phyloP scores from a whole-genome alignment of 805 yeast genomes.

The Lipomyces spencermartinsiae region DNA sequence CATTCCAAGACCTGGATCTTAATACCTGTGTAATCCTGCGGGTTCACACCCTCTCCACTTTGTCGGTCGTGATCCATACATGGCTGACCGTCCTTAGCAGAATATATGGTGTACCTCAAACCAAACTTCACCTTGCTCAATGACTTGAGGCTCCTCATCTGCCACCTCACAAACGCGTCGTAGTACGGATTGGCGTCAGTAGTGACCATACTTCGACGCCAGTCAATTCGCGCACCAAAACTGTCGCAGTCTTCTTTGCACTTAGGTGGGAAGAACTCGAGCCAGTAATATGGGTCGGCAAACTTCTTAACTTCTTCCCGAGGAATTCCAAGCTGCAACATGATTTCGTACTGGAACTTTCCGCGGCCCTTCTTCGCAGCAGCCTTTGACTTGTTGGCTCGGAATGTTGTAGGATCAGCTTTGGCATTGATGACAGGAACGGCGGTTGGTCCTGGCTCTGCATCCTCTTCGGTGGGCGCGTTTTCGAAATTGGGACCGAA shows the following conservation, averaged over 20 bases:
- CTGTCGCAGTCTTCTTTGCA: constrained; percentile 78
- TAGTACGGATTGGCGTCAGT: constrained; percentile 95
- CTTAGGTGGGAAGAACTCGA: constrained; percentile 87
- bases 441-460: constrained; percentile 46
- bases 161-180: constrained; percentile 96
- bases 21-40: constrained; percentile 94
- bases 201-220: constrained; percentile 96
- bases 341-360: constrained; percentile 93
- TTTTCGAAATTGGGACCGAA: constrained; percentile 79
- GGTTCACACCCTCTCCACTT: constrained; percentile 95
- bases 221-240: constrained; percentile 93
- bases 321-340: constrained; percentile 91
- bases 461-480: constrained; percentile 63
- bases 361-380: constrained; percentile 92
- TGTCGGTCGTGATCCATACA: constrained; percentile 99
- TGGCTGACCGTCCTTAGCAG: constrained; percentile 98
- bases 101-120: constrained; percentile 95
- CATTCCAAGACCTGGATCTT: constrained; percentile 77
- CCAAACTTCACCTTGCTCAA: constrained; percentile 95
- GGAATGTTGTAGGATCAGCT: constrained; percentile 83
- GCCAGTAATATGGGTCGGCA: constrained; percentile 93
- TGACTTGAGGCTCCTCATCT: constrained; percentile 84
- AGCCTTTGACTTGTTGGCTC: constrained; percentile 91
- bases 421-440: constrained; percentile 34
- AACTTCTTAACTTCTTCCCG: constrained; percentile 83